Evolutionary conservation across 331 rosid species (phyloP).

Genomic region (Quercus phellos): DNA sequence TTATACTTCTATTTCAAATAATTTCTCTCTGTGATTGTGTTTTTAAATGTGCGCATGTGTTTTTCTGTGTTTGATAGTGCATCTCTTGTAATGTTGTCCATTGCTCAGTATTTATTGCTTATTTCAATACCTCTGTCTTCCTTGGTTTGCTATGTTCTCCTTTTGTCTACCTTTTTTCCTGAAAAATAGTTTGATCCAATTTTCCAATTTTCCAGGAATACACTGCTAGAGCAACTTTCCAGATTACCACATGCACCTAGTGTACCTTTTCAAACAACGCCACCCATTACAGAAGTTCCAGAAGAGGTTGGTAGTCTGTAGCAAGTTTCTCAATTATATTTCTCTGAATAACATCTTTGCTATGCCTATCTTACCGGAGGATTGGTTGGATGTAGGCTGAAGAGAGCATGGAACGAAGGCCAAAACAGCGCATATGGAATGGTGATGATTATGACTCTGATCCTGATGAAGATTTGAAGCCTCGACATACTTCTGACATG

Average conservation of each 20-base stretch:
- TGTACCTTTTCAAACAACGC: constrained; percentile 78
- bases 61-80: neutral
- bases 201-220: constrained; percentile 36
- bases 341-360: constrained; percentile 4
- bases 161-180: neutral
- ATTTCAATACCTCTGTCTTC: neutral
- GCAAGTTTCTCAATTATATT: neutral
- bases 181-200: neutral
- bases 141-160: neutral
- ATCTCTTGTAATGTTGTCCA: neutral
- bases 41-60: neutral
- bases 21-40: neutral
- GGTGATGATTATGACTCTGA: constrained; percentile 76
- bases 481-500: constrained; percentile 28
- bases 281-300: constrained; percentile 51
- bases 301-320: constrained; percentile 54
- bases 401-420: constrained; percentile 72
- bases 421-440: constrained; percentile 72
- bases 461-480: constrained; percentile 58
- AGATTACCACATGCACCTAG: constrained; percentile 85
- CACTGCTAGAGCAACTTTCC: constrained; percentile 70
- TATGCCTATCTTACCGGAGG: constrained; percentile 13
- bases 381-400: constrained; percentile 57
- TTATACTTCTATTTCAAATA: neutral
- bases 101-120: neutral